These are phyloP conservation scores for Botrytis fragariae DNA, from an alignment of 2,329 filamentous ascomycete species.

Conservation along the genomic window DNA sequence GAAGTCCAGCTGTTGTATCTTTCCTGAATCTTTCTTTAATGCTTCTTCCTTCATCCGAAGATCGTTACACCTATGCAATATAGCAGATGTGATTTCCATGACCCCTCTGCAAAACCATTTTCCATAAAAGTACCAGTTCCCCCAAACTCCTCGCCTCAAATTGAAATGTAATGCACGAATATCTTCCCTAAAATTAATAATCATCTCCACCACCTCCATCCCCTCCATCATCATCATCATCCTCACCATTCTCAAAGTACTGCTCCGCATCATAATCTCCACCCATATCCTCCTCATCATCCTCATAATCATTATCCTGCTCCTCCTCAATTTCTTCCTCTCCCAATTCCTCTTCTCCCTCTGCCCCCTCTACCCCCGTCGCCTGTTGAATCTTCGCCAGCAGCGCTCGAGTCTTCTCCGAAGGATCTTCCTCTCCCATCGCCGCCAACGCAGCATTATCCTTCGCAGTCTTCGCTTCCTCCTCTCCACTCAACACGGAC, in stretches of 20 bases:
- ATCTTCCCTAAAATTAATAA: constrained; percentile 21
- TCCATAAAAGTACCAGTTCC: background rate
- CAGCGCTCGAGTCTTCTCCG: constrained; percentile 31
- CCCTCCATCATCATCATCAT: constrained; percentile 44
- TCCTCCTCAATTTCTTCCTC: constrained; percentile 45
- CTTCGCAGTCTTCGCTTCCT: constrained; percentile 35
- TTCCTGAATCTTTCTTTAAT: too few species aligned
- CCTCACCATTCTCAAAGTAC: constrained; percentile 60
- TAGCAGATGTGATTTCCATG: background rate
- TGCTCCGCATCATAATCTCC: constrained; percentile 64
- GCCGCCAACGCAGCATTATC: constrained; percentile 35
- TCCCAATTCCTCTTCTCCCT: constrained; percentile 42
- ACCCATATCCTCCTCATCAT: constrained; percentile 58
- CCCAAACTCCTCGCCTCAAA: constrained; percentile 1
- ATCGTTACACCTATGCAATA: background rate
- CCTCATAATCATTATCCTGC: constrained; percentile 47
- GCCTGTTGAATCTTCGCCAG: constrained; percentile 31
- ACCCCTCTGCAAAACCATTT: background rate
- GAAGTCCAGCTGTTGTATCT: background rate
- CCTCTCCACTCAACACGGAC: constrained; percentile 47
- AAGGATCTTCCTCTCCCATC: constrained; percentile 32
- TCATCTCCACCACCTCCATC: constrained; percentile 41
- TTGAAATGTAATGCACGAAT: background rate
- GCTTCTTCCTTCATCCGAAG: too few species aligned
- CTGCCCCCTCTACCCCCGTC: constrained; percentile 39